Conservation (phyloP, 106 monocot genomes). For the Agapanthus africanus region DNA sequence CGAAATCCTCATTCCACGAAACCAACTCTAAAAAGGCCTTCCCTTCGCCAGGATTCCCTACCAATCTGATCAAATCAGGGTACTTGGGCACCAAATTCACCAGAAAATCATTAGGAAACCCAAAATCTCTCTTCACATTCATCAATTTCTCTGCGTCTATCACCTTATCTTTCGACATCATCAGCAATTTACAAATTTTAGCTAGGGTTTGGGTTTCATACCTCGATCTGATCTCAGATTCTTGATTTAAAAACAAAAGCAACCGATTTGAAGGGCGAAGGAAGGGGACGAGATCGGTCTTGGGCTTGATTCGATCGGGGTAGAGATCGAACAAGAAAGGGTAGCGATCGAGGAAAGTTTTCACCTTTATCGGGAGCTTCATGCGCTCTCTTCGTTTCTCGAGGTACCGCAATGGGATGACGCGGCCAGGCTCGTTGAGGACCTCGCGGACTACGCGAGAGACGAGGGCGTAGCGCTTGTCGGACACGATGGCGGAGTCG, state of each 20-base stretch:
- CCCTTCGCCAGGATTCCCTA: no score
- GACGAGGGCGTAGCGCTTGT: conserved; percentile 63
- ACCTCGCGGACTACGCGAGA: conserved; percentile 74
- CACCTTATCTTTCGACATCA: conserved; percentile 57
- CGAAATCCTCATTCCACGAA: conserved; percentile 54
- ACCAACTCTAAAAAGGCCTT: conserved; percentile 66
- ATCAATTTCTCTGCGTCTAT: conserved; percentile 50
- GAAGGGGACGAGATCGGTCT: conserved; percentile 50
- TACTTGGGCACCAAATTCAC: conserved; percentile 39
- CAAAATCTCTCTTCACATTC: conserved; percentile 68
- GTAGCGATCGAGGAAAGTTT: conserved; percentile 61
- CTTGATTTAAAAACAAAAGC: conserved; percentile 30
- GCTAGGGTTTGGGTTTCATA: conserved; percentile 30
- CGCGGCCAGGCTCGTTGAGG: conserved; percentile 45
- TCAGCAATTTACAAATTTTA: conserved; percentile 76
- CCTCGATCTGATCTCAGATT: conserved; percentile 21
- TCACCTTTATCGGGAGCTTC: conserved; percentile 39
- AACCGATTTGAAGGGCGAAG: conserved; percentile 49
- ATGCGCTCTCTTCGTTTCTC: conserved; percentile 72
- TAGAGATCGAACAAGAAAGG: conserved; percentile 63
- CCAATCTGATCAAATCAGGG: conserved; percentile 33
- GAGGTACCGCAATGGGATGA: conserved; percentile 76
- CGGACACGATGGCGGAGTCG: conserved; percentile 63
- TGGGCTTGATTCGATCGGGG: conserved; percentile 43
- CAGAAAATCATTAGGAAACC: conserved; percentile 67